These are phyloP conservation scores for Phytophthora litchii DNA, from an alignment of 352 stramenopile genomes.

Conservation along the genomic window DNA sequence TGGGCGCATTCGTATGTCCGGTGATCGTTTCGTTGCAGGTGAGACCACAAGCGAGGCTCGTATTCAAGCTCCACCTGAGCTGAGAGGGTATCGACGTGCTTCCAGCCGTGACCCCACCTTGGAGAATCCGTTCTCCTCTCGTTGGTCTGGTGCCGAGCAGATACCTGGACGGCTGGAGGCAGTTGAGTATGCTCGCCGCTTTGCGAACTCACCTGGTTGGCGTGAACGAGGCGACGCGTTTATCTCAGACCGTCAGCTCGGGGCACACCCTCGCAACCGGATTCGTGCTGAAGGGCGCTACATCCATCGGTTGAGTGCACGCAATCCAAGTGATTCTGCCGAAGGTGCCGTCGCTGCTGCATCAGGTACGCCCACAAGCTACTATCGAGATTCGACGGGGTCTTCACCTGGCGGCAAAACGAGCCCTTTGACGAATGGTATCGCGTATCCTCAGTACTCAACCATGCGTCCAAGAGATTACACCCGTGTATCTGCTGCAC, in stretches of 20 bases:
- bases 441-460: conserved; percentile 30
- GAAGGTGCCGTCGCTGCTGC: conserved; percentile 4
- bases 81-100: conserved; percentile 27
- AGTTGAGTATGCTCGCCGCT: conserved; percentile 40
- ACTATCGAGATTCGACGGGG: conserved; percentile 25
- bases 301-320: conserved; percentile 26
- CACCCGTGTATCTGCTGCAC: conserved; percentile 2
- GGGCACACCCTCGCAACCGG: conserved; percentile 24
- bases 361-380: conserved; percentile 10
- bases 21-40: conserved; percentile 21
- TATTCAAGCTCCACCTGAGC: conserved; percentile 25
- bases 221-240: conserved; percentile 34
- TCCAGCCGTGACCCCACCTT: conserved; percentile 19
- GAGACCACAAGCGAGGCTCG: conserved; percentile 26
- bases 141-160: conserved; percentile 28
- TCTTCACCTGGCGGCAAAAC: conserved; percentile 21
- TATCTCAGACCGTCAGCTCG: conserved; percentile 21
- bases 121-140: conserved; percentile 30
- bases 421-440: conserved; percentile 22
- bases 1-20: conserved; percentile 28
- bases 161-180: conserved; percentile 2
- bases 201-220: conserved; percentile 46
- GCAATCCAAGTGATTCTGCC: conserved; percentile 2
- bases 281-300: conserved; percentile 31
- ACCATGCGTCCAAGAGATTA: conserved; percentile 27